phyloP scores from a whole-genome alignment of 495 filamentous ascomycete genomes.

The Penicillium verhagenii region DNA sequence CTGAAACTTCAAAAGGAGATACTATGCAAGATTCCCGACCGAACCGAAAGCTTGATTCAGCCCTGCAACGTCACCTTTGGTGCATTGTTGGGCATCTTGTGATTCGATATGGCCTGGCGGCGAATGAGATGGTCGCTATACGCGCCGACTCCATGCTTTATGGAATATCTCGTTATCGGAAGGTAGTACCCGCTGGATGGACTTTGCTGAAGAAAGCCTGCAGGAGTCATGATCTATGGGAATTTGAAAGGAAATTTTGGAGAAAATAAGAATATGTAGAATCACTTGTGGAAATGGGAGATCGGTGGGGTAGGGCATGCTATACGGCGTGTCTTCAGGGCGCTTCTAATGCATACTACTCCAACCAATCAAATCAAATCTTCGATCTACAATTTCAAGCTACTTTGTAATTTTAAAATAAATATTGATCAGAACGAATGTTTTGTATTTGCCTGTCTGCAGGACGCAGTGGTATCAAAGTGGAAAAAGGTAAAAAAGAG shows the following conservation, averaged over 20 bases:
- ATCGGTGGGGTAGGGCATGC: too few relatives aligned
- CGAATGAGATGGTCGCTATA: neutral
- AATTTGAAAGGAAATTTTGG: too few relatives aligned
- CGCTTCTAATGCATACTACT: too few relatives aligned
- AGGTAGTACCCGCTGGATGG: neutral
- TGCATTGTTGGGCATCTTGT: neutral
- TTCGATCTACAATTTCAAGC: too few relatives aligned
- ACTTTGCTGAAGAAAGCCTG: neutral
- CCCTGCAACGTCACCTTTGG: neutral
- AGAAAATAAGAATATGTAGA: too few relatives aligned
- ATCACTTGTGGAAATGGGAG: too few relatives aligned
- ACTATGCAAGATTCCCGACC: neutral
- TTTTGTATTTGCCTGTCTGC: neutral
- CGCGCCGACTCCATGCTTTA: neutral
- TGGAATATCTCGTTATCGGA: neutral
- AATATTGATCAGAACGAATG: too few relatives aligned
- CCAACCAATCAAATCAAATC: too few relatives aligned
- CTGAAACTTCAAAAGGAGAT: neutral
- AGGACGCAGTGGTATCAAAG: slow-evolving; percentile 8
- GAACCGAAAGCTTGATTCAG: neutral
- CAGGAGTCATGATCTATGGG: neutral
- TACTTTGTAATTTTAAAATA: too few relatives aligned
- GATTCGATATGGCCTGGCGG: too few relatives aligned
- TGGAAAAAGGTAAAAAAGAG: neutral
- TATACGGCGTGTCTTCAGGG: too few relatives aligned